phyloP scores from a whole-genome alignment of 495 filamentous ascomycete genomes.

The Parathielavia appendiculata region DNA sequence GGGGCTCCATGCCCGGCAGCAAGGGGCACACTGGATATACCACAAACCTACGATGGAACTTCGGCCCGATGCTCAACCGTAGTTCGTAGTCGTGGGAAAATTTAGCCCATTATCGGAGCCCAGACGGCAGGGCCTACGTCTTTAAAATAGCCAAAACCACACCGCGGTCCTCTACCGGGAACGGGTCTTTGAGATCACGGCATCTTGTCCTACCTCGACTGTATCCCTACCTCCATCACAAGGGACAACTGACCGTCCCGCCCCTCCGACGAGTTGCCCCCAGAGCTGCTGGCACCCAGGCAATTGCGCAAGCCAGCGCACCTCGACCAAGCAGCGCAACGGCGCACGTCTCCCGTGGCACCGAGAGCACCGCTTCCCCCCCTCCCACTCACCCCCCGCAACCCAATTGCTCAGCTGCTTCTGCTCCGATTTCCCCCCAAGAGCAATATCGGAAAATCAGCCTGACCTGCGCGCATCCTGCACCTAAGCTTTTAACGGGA shows the following conservation, averaged over 20 bases:
- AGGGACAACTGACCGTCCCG: conserved; percentile 6
- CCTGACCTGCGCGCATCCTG: conserved; percentile 37
- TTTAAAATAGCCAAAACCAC: background rate
- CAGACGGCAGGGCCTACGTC: conserved; percentile 16
- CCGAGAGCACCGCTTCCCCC: conserved; percentile 6
- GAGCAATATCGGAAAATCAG: conserved; percentile 36
- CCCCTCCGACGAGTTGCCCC: conserved; percentile 17
- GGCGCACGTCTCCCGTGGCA: conserved; percentile 21
- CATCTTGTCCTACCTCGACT: background rate
- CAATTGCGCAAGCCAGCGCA: conserved; percentile 17
- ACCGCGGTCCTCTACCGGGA: background rate
- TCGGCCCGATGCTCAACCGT: conserved; percentile 30
- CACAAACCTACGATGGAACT: conserved; percentile 35
- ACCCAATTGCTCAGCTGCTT: conserved; percentile 14
- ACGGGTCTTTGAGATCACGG: background rate
- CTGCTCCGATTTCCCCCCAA: conserved; percentile 22
- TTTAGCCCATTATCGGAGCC: conserved; percentile 30
- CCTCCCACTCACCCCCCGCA: conserved; percentile 12
- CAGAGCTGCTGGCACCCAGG: conserved; percentile 22
- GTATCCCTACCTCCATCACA: conserved; percentile 6
- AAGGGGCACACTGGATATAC: conserved; percentile 13
- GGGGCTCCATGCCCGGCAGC: conserved; percentile 14
- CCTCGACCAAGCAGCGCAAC: conserved; percentile 15
- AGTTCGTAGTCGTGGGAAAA: conserved; percentile 22
- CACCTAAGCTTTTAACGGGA: conserved; percentile 31